phyloP scores from a whole-genome alignment of 148 eudicot species.

The Euryodendron excelsum region DNA sequence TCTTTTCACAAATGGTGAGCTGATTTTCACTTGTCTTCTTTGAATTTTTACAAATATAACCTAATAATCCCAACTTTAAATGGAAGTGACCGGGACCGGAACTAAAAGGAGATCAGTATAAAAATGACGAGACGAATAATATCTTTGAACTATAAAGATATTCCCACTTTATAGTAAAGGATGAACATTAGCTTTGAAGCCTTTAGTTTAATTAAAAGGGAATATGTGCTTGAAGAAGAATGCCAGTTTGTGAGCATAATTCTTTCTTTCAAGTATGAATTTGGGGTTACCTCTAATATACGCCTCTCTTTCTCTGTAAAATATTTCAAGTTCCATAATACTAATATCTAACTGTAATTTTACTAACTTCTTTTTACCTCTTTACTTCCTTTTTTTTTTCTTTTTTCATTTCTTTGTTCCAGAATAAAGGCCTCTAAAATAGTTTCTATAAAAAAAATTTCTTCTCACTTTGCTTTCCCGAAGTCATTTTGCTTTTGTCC shows the following conservation, averaged over 20 bases:
- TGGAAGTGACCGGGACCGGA: background rate
- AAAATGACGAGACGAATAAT: conserved; percentile 3
- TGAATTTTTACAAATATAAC: background rate
- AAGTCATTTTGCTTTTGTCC: too few relatives aligned
- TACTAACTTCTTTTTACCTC: background rate
- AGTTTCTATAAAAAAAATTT: too few relatives aligned
- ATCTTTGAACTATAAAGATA: conserved; percentile 21
- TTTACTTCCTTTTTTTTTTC: background rate
- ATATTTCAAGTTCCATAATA: background rate
- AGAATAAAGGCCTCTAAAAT: background rate
- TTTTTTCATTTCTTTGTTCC: too few relatives aligned
- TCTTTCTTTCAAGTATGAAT: background rate
- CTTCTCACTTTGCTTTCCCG: background rate
- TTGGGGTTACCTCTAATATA: background rate
- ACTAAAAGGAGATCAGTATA: background rate
- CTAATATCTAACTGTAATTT: background rate
- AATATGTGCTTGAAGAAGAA: conserved; percentile 10
- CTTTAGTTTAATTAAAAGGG: background rate
- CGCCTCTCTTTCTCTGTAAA: background rate
- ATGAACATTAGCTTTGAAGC: conserved; percentile 10
- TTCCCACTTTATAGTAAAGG: conserved; percentile 12
- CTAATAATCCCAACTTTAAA: background rate
- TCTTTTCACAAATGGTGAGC: conserved; percentile 9
- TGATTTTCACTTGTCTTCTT: background rate
- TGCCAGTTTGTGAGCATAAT: background rate